These are phyloP conservation scores for Trichosporon sp. DNA, from an alignment of 1,284 basidiomycete species.

Conservation along the genomic window DNA sequence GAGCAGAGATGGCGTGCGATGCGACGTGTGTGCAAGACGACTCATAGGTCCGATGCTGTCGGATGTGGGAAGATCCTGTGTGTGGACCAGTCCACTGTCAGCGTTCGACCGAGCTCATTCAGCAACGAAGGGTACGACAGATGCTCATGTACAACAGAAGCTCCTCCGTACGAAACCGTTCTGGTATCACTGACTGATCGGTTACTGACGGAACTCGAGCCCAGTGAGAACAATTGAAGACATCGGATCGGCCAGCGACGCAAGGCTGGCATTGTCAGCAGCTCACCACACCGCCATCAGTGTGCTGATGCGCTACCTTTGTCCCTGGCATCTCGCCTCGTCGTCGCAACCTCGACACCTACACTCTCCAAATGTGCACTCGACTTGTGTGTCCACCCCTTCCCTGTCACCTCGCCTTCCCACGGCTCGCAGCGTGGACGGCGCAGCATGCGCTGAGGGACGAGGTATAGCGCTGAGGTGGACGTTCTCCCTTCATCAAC, in stretches of 20 bases:
- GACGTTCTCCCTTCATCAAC: background rate
- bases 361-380: conserved; percentile 2
- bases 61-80: too few species aligned
- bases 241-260: background rate
- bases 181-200: too few species aligned
- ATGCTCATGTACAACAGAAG: too few species aligned
- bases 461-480: background rate
- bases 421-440: background rate
- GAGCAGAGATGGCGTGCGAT: too few species aligned
- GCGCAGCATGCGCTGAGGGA: background rate
- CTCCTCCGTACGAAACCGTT: too few species aligned
- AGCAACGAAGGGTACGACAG: too few species aligned
- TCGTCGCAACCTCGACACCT: background rate
- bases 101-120: too few species aligned
- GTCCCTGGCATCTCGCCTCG: background rate
- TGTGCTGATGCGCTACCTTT: background rate
- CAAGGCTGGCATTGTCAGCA: background rate
- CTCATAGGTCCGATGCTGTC: too few species aligned
- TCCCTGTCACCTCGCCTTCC: background rate
- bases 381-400: background rate
- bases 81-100: too few species aligned
- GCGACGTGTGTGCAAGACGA: too few species aligned
- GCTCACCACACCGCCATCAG: background rate
- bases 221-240: too few species aligned
- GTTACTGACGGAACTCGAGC: too few species aligned